These are phyloP conservation scores for Epichloe glyceriae DNA, from an alignment of 2,329 filamentous ascomycete species.

Conservation along the genomic window DNA sequence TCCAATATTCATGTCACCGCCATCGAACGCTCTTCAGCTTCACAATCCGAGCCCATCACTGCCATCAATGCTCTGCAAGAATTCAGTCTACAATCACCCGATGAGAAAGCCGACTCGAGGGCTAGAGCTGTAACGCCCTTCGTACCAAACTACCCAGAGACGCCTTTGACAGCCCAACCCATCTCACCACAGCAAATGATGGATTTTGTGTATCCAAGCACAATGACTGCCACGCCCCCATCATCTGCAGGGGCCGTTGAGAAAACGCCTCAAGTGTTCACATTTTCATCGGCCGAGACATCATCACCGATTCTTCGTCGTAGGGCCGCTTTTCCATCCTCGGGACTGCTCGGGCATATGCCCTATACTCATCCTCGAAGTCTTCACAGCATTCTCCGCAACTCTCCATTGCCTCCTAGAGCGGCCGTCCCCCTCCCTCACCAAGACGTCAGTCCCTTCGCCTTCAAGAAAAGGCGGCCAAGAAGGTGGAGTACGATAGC, in stretches of 20 bases:
- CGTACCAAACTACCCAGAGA: conserved; percentile 36
- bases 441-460: conserved; percentile 41
- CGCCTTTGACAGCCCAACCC: conserved; percentile 38
- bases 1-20: conserved; percentile 52
- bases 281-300: conserved; percentile 27
- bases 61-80: conserved; percentile 32
- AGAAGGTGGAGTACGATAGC: conserved; percentile 48
- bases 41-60: conserved; percentile 32
- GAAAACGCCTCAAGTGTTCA: conserved; percentile 28
- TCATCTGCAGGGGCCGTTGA: conserved; percentile 41
- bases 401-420: conserved; percentile 47
- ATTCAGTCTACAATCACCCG: conserved; percentile 18
- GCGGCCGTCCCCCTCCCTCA: conserved; percentile 36
- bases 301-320: conserved; percentile 9
- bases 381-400: conserved; percentile 52
- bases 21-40: conserved; percentile 44
- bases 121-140: conserved; percentile 30
- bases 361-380: conserved; percentile 47
- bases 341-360: not conserved
- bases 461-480: conserved; percentile 39
- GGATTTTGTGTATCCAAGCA: conserved; percentile 38
- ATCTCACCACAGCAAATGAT: conserved; percentile 32
- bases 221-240: conserved; percentile 47
- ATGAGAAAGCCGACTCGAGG: conserved; percentile 19
- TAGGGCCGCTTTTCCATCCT: not conserved